These are phyloP conservation scores for Starmera quercuum DNA, from an alignment of 805 yeast genomes.

Conservation along the genomic window DNA sequence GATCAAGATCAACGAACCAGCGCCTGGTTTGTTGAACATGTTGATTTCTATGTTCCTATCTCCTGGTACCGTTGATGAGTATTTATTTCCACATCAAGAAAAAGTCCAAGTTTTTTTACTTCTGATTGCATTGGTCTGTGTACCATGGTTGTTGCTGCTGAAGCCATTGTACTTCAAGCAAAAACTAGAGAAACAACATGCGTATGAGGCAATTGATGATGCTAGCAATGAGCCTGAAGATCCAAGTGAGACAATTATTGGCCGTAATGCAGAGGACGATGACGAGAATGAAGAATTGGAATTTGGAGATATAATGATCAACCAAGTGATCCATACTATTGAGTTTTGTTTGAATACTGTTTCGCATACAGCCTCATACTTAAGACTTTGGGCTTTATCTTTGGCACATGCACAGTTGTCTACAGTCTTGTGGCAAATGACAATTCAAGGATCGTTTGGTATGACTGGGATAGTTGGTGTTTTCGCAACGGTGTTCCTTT, in stretches of 20 bases:
- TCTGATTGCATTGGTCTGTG: slow-evolving; percentile 73
- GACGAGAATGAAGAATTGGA: slow-evolving; percentile 48
- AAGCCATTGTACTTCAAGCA: slow-evolving; percentile 74
- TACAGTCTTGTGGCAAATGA: slow-evolving; percentile 93
- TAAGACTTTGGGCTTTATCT: slow-evolving; percentile 96
- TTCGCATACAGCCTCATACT: slow-evolving; percentile 95
- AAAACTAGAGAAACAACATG: slow-evolving; percentile 27
- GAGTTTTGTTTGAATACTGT: slow-evolving; percentile 97
- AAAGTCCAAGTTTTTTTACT: slow-evolving; percentile 65
- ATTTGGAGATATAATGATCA: slow-evolving; percentile 94
- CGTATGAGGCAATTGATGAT: slow-evolving; percentile 20
- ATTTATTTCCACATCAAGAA: slow-evolving; percentile 74
- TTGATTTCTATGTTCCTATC: slow-evolving; percentile 90
- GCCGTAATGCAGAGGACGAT: slow-evolving; percentile 30
- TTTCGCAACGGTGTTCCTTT: slow-evolving; percentile 63
- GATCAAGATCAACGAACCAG: slow-evolving; percentile 65
- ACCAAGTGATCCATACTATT: slow-evolving; percentile 96
- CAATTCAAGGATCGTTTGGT: slow-evolving; percentile 68
- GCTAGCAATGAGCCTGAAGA: slow-evolving; percentile 40
- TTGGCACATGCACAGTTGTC: slow-evolving; percentile 97
- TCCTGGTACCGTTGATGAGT: slow-evolving; percentile 84
- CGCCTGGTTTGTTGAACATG: slow-evolving; percentile 94
- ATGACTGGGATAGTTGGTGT: slow-evolving; percentile 58
- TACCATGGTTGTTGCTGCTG: slow-evolving; percentile 84
- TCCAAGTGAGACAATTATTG: slow-evolving; percentile 55